Base-by-base conservation (phyloP, 1,284 basidiomycete genomes). In the Puccinia triticina region DNA sequence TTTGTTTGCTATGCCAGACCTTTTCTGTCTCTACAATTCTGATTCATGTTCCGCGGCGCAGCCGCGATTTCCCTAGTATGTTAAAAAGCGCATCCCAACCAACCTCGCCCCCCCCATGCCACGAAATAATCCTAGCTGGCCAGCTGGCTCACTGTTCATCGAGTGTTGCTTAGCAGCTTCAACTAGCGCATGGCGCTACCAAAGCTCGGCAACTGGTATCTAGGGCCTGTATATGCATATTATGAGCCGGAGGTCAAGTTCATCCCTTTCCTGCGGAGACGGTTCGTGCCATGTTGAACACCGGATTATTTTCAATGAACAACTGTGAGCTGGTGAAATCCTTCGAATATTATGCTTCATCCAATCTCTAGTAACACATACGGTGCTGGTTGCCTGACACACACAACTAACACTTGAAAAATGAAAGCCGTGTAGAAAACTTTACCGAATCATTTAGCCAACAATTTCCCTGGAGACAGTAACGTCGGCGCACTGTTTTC, bases 161-260 rank as follows among this genome's bases (percentile, higher is more conserved):
- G 43, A 69, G 37, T 46, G 66, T 69, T 46, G 43, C 43, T n/a
- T 29, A n/a, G 66, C 43, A 69, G 64, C n/a, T 67, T 67, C 2
- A 67, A 57, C n/a, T 67, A n/a, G 7, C 66, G 43, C n/a, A 69
- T 48, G 34, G 43, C 66, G 12, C 43, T 48, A 69, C 66, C 66
- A 43, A 43, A 69, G 66, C 66, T 40, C 66, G 66, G 66, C 12
- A 69, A 48, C 66, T 69, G 34, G 21, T 46, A 69, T 69, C 2
- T 14, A 26, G 40, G 40, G 43, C 43, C 40, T 12, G 43, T 26
- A 66, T 40, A 32, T 10, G 8, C 43, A 46, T 7, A 7, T 7
- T 14, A 7, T 50, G 23, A 29, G 21, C 16, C 43, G 37, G 64
- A 43, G 29, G 21, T 40, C 34, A 10, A 46, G n/a, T 43, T 26